Conservation (phyloP, 768 basidiomycete species). For the Suillus subluteus region DNA sequence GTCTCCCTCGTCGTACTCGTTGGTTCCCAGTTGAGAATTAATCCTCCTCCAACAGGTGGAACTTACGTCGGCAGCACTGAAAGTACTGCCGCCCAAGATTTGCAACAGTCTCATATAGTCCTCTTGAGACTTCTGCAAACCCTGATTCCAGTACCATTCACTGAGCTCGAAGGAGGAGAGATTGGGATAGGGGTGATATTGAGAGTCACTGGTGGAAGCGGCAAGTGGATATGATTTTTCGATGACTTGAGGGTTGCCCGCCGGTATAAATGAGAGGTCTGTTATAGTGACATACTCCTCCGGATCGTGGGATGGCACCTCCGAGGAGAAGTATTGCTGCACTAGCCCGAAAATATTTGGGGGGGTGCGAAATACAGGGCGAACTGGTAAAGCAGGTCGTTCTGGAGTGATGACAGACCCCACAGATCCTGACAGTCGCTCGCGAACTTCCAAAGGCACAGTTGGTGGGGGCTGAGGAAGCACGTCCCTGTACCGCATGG, state of each 20-base stretch:
- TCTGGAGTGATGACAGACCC: background rate
- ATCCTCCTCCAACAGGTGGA: background rate
- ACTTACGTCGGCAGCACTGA: too few species aligned
- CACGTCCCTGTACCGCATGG: constrained; percentile 7
- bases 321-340: background rate
- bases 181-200: background rate
- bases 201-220: background rate
- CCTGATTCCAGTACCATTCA: too few species aligned
- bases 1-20: background rate
- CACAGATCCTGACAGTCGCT: background rate
- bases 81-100: too few species aligned
- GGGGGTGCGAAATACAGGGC: background rate
- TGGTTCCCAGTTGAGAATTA: background rate
- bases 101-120: too few species aligned
- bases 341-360: background rate
- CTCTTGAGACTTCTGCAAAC: background rate
- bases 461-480: constrained; percentile 9
- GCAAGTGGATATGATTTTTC: background rate
- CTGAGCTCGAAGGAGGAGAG: too few species aligned
- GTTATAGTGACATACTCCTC: background rate
- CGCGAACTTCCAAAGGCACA: background rate
- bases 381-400: background rate
- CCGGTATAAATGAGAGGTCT: background rate
- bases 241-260: background rate
- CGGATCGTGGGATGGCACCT: background rate